Base-by-base conservation (phyloP, 164 flowering plant species). In the Brasenia schreberi region DNA sequence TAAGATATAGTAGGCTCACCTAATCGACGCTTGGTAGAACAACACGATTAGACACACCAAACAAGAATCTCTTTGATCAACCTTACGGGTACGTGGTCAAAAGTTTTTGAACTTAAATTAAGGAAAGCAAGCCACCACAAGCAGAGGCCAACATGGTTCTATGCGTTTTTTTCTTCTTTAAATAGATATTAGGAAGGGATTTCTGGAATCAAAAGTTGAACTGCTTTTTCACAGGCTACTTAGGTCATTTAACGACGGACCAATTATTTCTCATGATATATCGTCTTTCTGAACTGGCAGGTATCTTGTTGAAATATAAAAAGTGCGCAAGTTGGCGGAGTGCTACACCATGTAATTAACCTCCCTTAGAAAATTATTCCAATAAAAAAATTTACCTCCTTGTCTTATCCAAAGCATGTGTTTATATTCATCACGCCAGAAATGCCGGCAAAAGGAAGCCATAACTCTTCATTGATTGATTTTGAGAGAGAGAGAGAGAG, bases 401-500 rank as follows among this genome's bases (percentile, higher is more conserved):
- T 49, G 56, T 49, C 56, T 49, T 14, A 49, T 49, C 56, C 56
- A 9, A 49, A 5, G 56, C 56, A 7, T 45, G 12, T 45, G 53
- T 45, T 45, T 45, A 45, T 45, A 45, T 45, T 45, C 53, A 12
- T 12, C 4, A 45, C 0, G 53, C 53, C 53, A 45, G 11, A 1
- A 49, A 14, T 49, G 19, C 33, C 33, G 7, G 33, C 27, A 61
- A 18, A 18, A 61, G 19, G 63, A 61, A 12, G 23, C 33, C 63
- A 61, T 61, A 7, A 18, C 63, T 61, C 19, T 18, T 18, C 17
- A 61, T 11, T 23, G n/a, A 7, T 23, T 18, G 10, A 18, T 19
- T n/a, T 3, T 1, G 11, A 69, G 69, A 56, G 56, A 69, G 65
- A 12, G 65, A 42, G 33, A 64, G 18, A 67, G 43, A 58, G 66